Evolutionary conservation across 345 rosid species (phyloP), one percentile per base, ranked within the genome.

Genomic region (Corymbia maculata): DNA sequence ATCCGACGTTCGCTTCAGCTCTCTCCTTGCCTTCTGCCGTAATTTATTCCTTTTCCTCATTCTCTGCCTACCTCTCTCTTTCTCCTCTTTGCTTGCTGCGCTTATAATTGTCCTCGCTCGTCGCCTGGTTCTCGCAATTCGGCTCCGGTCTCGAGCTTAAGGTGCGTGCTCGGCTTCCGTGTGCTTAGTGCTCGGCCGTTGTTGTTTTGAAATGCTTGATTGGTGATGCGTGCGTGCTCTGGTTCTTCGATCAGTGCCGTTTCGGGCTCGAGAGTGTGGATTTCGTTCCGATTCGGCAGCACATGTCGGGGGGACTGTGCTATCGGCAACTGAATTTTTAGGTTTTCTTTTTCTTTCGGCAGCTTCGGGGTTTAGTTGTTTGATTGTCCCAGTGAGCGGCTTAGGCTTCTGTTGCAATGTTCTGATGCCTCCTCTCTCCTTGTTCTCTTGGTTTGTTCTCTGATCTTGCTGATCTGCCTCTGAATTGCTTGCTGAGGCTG

Each of bases 11-110:
- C 89, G 87, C 86, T 89, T 91, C 88, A 88, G 80, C 82, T 26
- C 57, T 85, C 92, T 87, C 91, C 92, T 92, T 92, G 91, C 93
- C 93, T 93, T 93, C 86, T 87, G 92, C 92, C 94, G 90, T 91
- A 93, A 91, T 92, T 90, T 92, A 93, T 94, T 93, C 96, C 89
- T 86, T 90, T 85, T 84, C 89, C 87, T 84, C 88, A 49, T 51
- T 87, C 80, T 52, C n/a, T 55, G 88, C 55, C 68, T 45, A 36
- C 55, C 87, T 32, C 88, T 89, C 57, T 79, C 86, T 79, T 84
- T 44, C 24, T 26, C 59, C 28, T 59, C 87, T 87, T 52, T 28
- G 49, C 86, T 86, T 61, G 88, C 87, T 86, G 70, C 86, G 84
- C 52, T 88, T 57, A 36, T 55, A 86, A 36, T 57, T 44, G 22